Base-by-base conservation (phyloP, 2,329 filamentous ascomycete species). In the Paecilomyces variotii region DNA sequence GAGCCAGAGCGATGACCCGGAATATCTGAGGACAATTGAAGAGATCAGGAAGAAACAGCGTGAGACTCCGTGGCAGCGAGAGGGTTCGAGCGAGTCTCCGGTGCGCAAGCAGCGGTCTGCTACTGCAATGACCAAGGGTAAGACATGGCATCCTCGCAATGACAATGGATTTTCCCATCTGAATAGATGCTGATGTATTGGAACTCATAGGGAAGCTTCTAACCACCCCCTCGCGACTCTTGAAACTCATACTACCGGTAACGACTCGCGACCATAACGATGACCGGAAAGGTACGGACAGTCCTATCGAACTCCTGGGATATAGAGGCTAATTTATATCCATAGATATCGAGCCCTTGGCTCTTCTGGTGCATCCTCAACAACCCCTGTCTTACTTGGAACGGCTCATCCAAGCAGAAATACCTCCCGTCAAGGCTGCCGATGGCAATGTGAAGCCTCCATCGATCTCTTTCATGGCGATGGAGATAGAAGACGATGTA, bases 321-420 rank as follows among this genome's bases (percentile, higher is more conserved):
- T 57, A 19, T 53, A 4, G 27, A 56, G 25, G 24, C 30, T 57
- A 27, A 52, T 26, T 1, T 24, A 24, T 10, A 6, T 45, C 26
- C 25, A 24, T 55, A 74, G 82, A 86, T 54, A 85, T 93, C n/a
- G 89, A 95, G 65, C 91, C 91, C 0, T 79, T 96, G 11, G 91
- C 91, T 0, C 82, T 96, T 0, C 84, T 96, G 1, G 82, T 96
- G 0, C 92, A 96, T 66, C 91, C 92, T 0, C 90, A 95, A 62
- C 92, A 97, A 69, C 92, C 92, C 0, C 81, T 97, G 2, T 96
- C 90, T 7, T 96, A 96, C 71, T 85, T 96, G 50, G 90, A 96
- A 72, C 85, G 90, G 7, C 78, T 97, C 2, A 92, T 97, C 53
- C 92, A 96, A 69, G 88, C 90, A 56, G 92, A 96, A 72, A 79